These are phyloP conservation scores for Vigna radiata DNA, from an alignment of 306 rosid species.

Conservation along the genomic window DNA sequence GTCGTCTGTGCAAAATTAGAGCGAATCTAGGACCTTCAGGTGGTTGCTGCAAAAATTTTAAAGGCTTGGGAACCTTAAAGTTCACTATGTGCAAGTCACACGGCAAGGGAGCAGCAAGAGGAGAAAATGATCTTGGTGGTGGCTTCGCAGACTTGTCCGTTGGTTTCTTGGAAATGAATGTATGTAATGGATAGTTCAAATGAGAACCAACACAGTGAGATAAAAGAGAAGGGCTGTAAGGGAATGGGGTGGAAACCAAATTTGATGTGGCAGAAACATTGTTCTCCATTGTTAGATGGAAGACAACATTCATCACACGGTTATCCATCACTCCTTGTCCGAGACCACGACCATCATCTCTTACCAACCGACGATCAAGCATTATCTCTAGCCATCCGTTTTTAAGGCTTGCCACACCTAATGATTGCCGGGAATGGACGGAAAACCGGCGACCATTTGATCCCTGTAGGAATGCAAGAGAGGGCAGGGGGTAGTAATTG, in stretches of 20 bases:
- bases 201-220: conserved; percentile 75
- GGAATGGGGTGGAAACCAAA: conserved; percentile 59
- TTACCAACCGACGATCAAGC: conserved; percentile 94
- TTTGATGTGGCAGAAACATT: conserved; percentile 66
- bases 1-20: conserved; percentile 71
- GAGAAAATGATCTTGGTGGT: conserved; percentile 78
- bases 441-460: conserved; percentile 84
- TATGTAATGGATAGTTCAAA: conserved; percentile 86
- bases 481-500: conserved; percentile 94
- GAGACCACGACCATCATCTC: conserved; percentile 94
- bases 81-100: conserved; percentile 95
- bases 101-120: conserved; percentile 78
- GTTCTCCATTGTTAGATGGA: conserved; percentile 77
- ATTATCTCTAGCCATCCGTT: conserved; percentile 94
- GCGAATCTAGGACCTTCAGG: conserved; percentile 67
- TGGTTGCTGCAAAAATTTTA: conserved; percentile 67
- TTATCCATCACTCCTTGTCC: conserved; percentile 99
- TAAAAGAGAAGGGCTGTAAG: conserved; percentile 83
- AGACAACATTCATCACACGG: conserved; percentile 81
- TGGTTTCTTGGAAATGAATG: conserved; percentile 80
- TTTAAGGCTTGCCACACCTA: conserved; percentile 94
- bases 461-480: conserved; percentile 88
- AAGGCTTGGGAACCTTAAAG: conserved; percentile 88
- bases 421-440: conserved; percentile 85
- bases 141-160: conserved; percentile 64